Base-by-base conservation (phyloP, 106 monocot genomes). In the Dioscorea zingiberensis region DNA sequence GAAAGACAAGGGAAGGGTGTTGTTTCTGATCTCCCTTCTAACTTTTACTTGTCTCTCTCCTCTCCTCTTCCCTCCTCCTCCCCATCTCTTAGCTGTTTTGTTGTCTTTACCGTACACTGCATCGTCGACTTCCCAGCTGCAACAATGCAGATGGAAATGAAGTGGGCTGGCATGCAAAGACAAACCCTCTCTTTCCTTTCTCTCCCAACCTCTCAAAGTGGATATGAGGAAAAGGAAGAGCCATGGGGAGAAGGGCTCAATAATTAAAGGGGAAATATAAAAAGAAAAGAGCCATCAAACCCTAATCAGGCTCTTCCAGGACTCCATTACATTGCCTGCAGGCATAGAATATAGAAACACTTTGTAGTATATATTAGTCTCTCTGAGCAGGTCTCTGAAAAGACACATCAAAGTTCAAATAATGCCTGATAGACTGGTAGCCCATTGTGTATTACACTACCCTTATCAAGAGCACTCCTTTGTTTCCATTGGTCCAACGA, bases 281-380 rank as follows among this genome's bases (percentile, higher is more conserved):
- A 48, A 55, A 30, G 18, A 0, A 27, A 24, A 44, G 23, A 60
- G 24, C 21, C 69, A 65, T 74, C 65, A 78, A 78, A 67, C 66
- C 72, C 78, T 72, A 72, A 78, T 66, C 53, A 58, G 66, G 32
- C 25, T n/a, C n/a, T n/a, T n/a, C n/a, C n/a, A n/a, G n/a, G n/a
- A n/a, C n/a, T n/a, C n/a, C n/a, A n/a, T n/a, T n/a, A 55, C 32
- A 22, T 60, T 55, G 28, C 46, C 13, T 47, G 46, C 46, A 32
- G 30, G 15, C 56, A 59, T 48, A 54, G 51, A 45, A 60, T 21
- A 48, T 54, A 24, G 23, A 59, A 63, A 64, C 54, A 54, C 63
- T 72, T n/a, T n/a, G n/a, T n/a, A 72, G 66, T 61, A 54, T 38
- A 17, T 6, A 38, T 38, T 10, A 38, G 38, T 38, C 38, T 10